Evolutionary conservation across 2,329 filamentous ascomycete genomes (phyloP).

Genomic region (Hypoxylon sp.): DNA sequence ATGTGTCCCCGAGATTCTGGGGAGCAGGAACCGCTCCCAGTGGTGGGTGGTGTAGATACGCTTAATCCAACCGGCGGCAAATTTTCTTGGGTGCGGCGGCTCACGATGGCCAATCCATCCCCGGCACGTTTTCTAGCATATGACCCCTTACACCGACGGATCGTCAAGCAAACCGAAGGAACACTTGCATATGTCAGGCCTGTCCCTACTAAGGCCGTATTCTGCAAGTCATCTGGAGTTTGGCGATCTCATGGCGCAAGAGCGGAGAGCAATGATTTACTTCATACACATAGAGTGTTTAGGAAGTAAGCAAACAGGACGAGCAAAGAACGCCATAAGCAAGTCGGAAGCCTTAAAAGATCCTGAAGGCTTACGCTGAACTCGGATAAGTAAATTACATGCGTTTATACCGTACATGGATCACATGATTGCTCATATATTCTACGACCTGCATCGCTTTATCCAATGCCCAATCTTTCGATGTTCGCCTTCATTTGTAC

Average conservation of each 20-base stretch:
- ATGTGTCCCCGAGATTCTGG: constrained; percentile 3
- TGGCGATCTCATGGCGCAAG: background rate
- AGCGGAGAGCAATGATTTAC: constrained; percentile 23
- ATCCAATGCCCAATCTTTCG: background rate
- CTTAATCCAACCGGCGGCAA: constrained; percentile 4
- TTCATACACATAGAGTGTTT: background rate
- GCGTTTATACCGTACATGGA: constrained; percentile 1
- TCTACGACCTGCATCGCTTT: constrained; percentile 14
- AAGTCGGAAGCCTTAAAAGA: too few species aligned
- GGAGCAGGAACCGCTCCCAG: constrained; percentile 33
- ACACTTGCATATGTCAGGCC: constrained; percentile 30
- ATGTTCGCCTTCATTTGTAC: constrained; percentile 8
- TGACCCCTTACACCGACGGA: constrained; percentile 35
- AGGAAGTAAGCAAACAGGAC: background rate
- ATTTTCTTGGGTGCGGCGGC: constrained; percentile 13
- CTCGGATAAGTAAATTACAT: constrained; percentile 1
- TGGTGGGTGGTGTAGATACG: constrained; percentile 30
- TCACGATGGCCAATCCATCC: constrained; percentile 36
- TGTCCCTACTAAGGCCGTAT: constrained; percentile 8
- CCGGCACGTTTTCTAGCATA: constrained; percentile 33
- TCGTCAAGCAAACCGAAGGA: constrained; percentile 31
- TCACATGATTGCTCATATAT: constrained; percentile 14
- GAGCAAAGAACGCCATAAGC: constrained; percentile 2
- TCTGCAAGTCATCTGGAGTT: constrained; percentile 21
- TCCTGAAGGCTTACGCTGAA: background rate